phyloP scores from a whole-genome alignment of 768 basidiomycete genomes.

The Tricholoma matsutake region DNA sequence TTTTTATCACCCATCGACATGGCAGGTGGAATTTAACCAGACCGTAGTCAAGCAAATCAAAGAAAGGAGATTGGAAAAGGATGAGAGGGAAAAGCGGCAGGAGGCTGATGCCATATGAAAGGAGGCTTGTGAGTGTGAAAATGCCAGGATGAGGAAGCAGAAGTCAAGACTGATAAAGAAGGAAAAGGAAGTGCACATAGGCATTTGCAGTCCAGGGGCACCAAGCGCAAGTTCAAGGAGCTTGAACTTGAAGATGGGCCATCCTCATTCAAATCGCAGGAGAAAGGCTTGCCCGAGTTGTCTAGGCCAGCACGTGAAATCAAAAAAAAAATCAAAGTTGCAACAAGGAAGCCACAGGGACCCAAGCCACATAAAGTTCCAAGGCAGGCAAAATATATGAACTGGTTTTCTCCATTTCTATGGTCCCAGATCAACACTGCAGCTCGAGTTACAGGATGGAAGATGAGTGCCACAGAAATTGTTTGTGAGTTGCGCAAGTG shows the following conservation, averaged over 20 bases:
- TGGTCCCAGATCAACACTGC: not conserved
- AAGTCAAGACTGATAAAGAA: constrained; percentile 10
- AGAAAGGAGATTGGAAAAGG: not conserved
- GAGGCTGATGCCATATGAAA: not conserved
- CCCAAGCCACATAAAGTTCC: not conserved
- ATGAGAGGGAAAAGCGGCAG: not conserved
- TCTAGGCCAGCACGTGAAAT: no score
- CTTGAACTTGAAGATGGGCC: no score
- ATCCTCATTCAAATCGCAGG: no score
- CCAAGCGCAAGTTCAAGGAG: no score
- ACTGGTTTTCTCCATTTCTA: constrained; percentile 1
- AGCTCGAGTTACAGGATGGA: not conserved
- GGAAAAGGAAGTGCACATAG: not conserved
- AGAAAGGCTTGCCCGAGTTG: no score
- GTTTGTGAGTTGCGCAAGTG: not conserved
- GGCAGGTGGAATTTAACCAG: not conserved
- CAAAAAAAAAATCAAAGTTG: not conserved
- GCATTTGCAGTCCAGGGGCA: no score
- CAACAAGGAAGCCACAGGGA: not conserved
- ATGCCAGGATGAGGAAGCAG: constrained; percentile 8
- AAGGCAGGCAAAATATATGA: not conserved
- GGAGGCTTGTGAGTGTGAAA: not conserved
- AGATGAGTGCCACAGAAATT: no score
- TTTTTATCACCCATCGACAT: not conserved
- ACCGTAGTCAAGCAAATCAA: not conserved